Percentiles rank a stretch among this genome's conserved stretches.
Conservation (phyloP, 2,329 filamentous ascomycete genomes). For the Zelopaecilomyces penicillatus region DNA sequence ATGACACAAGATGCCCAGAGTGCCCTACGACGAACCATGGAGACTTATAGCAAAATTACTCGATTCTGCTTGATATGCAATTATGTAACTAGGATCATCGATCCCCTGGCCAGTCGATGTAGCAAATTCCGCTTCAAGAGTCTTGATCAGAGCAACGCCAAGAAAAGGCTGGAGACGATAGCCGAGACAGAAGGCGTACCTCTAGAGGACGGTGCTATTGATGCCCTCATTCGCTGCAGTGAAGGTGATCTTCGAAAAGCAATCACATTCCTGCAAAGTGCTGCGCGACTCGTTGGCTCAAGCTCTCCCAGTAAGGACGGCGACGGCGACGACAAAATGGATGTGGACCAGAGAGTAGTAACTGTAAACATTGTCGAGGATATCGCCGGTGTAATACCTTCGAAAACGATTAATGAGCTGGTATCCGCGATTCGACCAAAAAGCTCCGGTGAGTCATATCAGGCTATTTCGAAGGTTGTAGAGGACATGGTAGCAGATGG, state of each 20-base stretch:
- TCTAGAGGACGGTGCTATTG: slow-evolving; percentile 70
- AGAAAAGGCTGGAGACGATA: slow-evolving; percentile 71
- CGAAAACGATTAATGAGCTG: slow-evolving; percentile 60
- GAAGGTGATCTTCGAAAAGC: slow-evolving; percentile 94
- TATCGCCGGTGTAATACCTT: slow-evolving; percentile 90
- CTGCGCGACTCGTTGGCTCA: slow-evolving; percentile 77
- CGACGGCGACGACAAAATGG: slow-evolving; percentile 54
- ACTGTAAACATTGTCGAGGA: slow-evolving; percentile 81
- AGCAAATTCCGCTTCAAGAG: slow-evolving; percentile 98
- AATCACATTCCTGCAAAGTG: slow-evolving; percentile 92
- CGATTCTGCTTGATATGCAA: slow-evolving; percentile 97
- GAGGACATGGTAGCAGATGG: slow-evolving; percentile 92
- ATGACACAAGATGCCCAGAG: slow-evolving; percentile 99
- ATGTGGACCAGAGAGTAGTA: slow-evolving; percentile 51
- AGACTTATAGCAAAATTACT: slow-evolving; percentile 94
- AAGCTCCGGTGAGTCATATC: slow-evolving; percentile 57
- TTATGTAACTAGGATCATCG: slow-evolving; percentile 96
- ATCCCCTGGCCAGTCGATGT: slow-evolving; percentile 86
- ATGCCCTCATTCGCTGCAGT: slow-evolving; percentile 76
- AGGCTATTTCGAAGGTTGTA: slow-evolving; percentile 67
- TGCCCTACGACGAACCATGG: slow-evolving; percentile 90
- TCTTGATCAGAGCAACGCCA: slow-evolving; percentile 78
- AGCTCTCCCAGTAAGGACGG: slow-evolving; percentile 38
- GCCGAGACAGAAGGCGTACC: slow-evolving; percentile 67
- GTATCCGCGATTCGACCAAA: slow-evolving; percentile 68